These are phyloP conservation scores for Ilex asprella DNA, from an alignment of 257 asterid species.

Conservation along the genomic window DNA sequence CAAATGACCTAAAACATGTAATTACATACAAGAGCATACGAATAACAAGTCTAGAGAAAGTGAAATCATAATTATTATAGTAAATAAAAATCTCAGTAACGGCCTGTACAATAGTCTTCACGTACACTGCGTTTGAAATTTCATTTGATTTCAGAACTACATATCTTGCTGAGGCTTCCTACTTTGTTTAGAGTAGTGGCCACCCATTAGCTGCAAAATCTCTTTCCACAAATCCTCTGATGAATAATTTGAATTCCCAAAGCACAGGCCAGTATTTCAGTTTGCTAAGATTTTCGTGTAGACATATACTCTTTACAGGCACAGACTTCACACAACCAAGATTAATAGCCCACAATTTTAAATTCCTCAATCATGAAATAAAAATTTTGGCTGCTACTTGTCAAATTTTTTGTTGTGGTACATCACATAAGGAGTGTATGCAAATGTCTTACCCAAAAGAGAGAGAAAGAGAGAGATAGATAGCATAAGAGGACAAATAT, in stretches of 20 bases:
- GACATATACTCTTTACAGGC: not conserved
- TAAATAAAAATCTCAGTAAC: not conserved
- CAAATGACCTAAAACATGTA: too few species aligned
- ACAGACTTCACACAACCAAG: not conserved
- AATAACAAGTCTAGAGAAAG: too few species aligned
- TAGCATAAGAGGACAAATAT: too few species aligned
- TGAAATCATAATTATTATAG: too few species aligned
- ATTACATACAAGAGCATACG: too few species aligned
- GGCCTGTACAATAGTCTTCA: conserved; percentile 14
- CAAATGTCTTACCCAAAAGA: too few species aligned
- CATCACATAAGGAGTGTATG: not conserved
- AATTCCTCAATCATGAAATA: too few species aligned
- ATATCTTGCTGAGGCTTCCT: conserved; percentile 91
- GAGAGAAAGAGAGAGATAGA: too few species aligned
- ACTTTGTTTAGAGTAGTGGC: conserved; percentile 83
- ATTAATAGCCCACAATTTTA: too few species aligned
- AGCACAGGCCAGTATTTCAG: too few species aligned
- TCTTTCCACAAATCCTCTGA: conserved; percentile 81
- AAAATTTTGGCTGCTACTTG: too few species aligned
- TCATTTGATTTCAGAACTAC: conserved; percentile 22
- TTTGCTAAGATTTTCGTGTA: conserved; percentile 33
- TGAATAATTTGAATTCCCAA: conserved; percentile 40
- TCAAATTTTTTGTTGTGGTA: too few species aligned
- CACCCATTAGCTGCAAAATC: conserved; percentile 91
- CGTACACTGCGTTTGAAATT: conserved; percentile 4